These are phyloP conservation scores for Melaleuca alternifolia DNA, from an alignment of 345 rosid genomes.

Conservation along the genomic window DNA sequence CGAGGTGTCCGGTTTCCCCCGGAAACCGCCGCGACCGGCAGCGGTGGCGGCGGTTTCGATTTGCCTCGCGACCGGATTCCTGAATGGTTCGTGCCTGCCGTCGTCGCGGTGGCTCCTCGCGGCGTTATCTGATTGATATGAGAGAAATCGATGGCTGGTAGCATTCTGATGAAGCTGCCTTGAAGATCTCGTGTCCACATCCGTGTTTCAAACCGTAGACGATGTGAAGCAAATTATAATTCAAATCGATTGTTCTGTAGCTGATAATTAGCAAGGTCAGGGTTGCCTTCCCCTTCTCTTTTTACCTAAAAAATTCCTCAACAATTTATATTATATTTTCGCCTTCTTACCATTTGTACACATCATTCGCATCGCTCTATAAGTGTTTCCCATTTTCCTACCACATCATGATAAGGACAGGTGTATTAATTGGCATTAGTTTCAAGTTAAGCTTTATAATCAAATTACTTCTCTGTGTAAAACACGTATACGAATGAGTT, in stretches of 20 bases:
- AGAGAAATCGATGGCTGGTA: neutral
- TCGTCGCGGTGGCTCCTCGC: too few species aligned
- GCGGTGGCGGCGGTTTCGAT: neutral
- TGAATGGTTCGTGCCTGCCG: too few species aligned
- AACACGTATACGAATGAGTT: neutral
- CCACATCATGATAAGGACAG: neutral
- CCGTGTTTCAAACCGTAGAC: neutral
- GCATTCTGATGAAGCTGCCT: neutral
- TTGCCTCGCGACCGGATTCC: neutral
- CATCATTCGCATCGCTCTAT: neutral
- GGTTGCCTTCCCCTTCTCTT: neutral
- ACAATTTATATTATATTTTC: neutral
- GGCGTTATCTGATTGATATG: too few species aligned
- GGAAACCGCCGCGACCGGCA: neutral
- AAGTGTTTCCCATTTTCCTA: rapidly evolving
- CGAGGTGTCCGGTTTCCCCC: neutral
- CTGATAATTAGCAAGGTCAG: too few species aligned
- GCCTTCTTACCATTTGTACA: rapidly evolving
- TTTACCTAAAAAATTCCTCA: neutral
- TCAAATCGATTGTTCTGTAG: neutral
- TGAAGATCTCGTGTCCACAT: too few species aligned
- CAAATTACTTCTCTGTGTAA: neutral
- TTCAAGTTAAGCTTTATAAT: neutral
- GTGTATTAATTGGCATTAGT: neutral
- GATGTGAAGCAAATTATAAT: neutral